These are phyloP conservation scores for Aspergillus leporis DNA, from an alignment of 495 filamentous ascomycete genomes.

Conservation along the genomic window DNA sequence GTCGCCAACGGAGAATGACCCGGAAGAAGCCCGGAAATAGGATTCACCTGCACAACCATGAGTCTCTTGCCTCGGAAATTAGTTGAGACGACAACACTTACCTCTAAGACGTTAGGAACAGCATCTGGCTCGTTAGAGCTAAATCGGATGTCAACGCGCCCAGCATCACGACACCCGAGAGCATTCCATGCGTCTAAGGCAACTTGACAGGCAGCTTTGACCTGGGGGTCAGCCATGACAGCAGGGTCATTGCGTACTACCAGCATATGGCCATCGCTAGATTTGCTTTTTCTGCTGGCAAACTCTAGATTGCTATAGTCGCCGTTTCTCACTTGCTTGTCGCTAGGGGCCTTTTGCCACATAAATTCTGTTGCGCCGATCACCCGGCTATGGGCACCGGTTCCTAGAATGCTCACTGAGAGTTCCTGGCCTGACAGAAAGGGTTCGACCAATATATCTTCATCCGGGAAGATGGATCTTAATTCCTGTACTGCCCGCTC, in stretches of 20 bases:
- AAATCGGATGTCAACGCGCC: constrained; percentile 25
- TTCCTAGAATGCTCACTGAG: constrained; percentile 28
- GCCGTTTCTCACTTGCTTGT: neutral
- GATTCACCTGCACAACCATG: constrained; percentile 5
- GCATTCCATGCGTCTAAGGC: constrained; percentile 19
- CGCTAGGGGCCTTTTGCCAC: constrained; percentile 5
- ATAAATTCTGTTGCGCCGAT: constrained; percentile 16
- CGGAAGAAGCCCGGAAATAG: constrained; percentile 15
- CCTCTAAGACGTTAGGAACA: constrained; percentile 16
- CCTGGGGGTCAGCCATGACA: constrained; percentile 11
- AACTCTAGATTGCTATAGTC: constrained; percentile 1
- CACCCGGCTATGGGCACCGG: constrained; percentile 17
- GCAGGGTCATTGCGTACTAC: constrained; percentile 2
- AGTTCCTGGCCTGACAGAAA: constrained; percentile 27
- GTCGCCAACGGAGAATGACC: constrained; percentile 11
- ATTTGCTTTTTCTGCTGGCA: constrained; percentile 13
- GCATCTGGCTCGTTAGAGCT: constrained; percentile 6
- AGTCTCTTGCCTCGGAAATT: too few species aligned
- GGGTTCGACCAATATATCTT: constrained; percentile 25
- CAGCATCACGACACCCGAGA: constrained; percentile 22
- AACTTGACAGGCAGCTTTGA: constrained; percentile 16
- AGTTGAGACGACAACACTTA: neutral
- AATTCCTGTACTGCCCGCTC: constrained; percentile 10
- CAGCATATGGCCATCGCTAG: constrained; percentile 4
- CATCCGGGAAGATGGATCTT: constrained; percentile 14